Conservation (phyloP, 2,329 filamentous ascomycete genomes). For the Capronia epimyces region DNA sequence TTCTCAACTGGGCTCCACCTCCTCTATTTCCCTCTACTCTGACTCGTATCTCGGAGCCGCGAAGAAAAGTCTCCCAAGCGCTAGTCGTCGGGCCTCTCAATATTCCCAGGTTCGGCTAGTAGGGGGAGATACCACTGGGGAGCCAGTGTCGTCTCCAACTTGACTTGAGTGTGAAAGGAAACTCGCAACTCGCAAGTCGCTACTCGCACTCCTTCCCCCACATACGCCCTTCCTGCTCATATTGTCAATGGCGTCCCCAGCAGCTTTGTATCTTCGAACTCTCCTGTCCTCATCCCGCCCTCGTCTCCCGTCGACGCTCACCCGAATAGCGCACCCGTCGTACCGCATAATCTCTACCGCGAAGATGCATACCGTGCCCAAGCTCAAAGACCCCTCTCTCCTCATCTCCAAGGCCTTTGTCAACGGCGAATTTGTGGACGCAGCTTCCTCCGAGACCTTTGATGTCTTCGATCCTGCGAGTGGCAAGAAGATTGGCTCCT, state of each 20-base stretch:
- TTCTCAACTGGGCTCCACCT: not conserved
- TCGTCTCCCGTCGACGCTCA: constrained; percentile 14
- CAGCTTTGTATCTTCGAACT: constrained; percentile 17
- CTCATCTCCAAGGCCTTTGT: constrained; percentile 82
- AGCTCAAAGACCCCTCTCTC: constrained; percentile 71
- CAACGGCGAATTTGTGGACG: constrained; percentile 85
- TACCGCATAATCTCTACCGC: constrained; percentile 24
- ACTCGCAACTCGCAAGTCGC: not conserved
- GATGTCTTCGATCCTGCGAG: constrained; percentile 82
- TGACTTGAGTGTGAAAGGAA: not conserved
- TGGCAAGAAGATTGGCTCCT: constrained; percentile 71
- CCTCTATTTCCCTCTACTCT: not conserved
- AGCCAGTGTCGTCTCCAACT: not conserved
- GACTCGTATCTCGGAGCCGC: too few species aligned
- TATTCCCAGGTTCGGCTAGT: too few species aligned
- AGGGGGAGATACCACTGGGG: too few species aligned
- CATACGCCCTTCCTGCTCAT: not conserved
- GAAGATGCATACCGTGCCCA: constrained; percentile 28
- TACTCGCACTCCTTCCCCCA: not conserved
- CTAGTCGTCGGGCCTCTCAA: too few species aligned
- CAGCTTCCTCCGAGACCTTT: constrained; percentile 85
- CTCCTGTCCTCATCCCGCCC: constrained; percentile 18
- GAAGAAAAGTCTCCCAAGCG: too few species aligned
- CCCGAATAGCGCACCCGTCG: constrained; percentile 6
- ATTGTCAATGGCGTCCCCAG: constrained; percentile 15